Conservation (phyloP, 164 flowering plant genomes). For the Vitis cinerea region DNA sequence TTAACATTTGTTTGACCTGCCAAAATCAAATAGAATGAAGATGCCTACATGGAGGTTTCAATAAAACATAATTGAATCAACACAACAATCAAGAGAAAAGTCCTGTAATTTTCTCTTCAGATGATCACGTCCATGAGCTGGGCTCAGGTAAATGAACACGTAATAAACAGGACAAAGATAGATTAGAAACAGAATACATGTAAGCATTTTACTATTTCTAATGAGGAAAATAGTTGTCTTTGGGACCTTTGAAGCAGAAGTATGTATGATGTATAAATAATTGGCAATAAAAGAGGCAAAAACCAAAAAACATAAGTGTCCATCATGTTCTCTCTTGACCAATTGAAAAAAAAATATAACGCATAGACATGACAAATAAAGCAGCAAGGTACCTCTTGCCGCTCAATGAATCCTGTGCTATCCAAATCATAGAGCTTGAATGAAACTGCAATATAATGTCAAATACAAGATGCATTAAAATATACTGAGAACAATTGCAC, state of each 20-base stretch:
- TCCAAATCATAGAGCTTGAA: slow-evolving; percentile 93
- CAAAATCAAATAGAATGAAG: slow-evolving; percentile 34
- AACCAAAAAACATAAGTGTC: neutral
- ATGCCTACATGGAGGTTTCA: slow-evolving; percentile 14
- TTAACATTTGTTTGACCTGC: slow-evolving; percentile 97
- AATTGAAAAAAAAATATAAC: neutral
- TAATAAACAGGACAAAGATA: too few species aligned
- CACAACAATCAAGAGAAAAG: neutral
- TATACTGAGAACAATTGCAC: neutral
- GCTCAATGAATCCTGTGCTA: slow-evolving; percentile 87
- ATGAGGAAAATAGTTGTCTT: too few species aligned
- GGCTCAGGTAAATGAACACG: too few species aligned
- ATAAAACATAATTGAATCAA: slow-evolving; percentile 1
- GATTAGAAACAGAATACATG: too few species aligned
- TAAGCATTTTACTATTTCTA: too few species aligned
- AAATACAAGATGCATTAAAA: neutral
- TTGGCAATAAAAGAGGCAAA: too few species aligned
- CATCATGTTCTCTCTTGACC: too few species aligned
- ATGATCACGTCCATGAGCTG: neutral
- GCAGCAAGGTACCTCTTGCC: slow-evolving; percentile 69
- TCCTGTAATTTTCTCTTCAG: neutral
- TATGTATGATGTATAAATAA: too few species aligned
- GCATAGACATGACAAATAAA: neutral
- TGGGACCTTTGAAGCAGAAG: too few species aligned
- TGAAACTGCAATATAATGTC: slow-evolving; percentile 46